phyloP scores from a whole-genome alignment of 2,329 filamentous ascomycete species.

The Ophioceras dolichostomum region DNA sequence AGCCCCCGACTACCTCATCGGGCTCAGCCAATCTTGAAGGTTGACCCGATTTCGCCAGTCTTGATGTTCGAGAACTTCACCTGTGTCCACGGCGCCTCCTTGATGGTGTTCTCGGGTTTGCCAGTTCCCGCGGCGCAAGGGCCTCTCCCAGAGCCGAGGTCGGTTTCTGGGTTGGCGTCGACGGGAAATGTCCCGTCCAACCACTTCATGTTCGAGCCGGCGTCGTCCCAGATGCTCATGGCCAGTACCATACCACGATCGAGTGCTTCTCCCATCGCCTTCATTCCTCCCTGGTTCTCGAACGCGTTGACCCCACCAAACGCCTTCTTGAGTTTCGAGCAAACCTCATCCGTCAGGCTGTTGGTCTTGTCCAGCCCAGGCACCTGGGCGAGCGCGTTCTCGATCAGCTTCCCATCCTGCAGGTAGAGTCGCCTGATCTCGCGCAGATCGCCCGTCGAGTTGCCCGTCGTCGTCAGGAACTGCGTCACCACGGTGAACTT shows the following conservation, averaged over 20 bases:
- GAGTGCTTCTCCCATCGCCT: slow-evolving; percentile 35
- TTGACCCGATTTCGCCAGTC: slow-evolving; percentile 36
- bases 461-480: slow-evolving; percentile 23
- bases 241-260: slow-evolving; percentile 27
- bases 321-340: slow-evolving; percentile 13
- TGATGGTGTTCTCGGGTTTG: slow-evolving; percentile 28
- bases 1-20: too few species aligned
- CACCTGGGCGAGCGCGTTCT: slow-evolving; percentile 22
- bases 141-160: slow-evolving; percentile 31
- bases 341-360: slow-evolving; percentile 22
- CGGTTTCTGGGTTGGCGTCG: slow-evolving; percentile 18
- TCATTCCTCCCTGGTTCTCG: slow-evolving; percentile 33
- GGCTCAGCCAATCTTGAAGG: too few species aligned
- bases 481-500: slow-evolving; percentile 29
- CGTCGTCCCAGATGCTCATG: slow-evolving; percentile 37
- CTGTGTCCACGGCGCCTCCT: slow-evolving; percentile 24
- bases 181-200: slow-evolving; percentile 39
- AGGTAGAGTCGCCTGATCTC: slow-evolving; percentile 37
- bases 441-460: slow-evolving; percentile 21
- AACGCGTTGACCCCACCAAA: slow-evolving; percentile 29
- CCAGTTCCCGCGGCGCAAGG: slow-evolving; percentile 35
- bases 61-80: slow-evolving; percentile 40
- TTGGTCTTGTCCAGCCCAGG: slow-evolving; percentile 19
- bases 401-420: slow-evolving; percentile 33
- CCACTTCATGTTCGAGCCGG: slow-evolving; percentile 35